Conservation (phyloP, 2,329 filamentous ascomycete species). For the Geosmithia putterillii region DNA sequence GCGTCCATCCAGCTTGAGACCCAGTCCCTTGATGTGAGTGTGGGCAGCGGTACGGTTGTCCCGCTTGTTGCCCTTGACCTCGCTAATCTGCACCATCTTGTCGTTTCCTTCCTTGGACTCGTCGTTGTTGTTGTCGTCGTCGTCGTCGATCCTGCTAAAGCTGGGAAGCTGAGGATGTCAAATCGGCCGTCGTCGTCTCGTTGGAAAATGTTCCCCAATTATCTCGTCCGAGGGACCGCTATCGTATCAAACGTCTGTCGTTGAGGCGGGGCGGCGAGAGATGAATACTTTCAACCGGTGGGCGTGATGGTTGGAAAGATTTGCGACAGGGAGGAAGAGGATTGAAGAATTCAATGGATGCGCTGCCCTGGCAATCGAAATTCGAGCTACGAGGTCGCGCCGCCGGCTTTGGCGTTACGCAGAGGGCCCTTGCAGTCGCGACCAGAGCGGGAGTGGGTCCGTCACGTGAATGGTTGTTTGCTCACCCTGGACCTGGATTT, state of each 20-base stretch:
- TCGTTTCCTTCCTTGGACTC: not conserved
- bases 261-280: no score
- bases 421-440: not conserved
- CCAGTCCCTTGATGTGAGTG: slow-evolving; percentile 94
- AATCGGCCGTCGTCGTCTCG: no score
- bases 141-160: not conserved
- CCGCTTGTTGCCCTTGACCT: slow-evolving; percentile 88
- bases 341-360: no score
- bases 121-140: not conserved
- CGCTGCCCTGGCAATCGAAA: no score
- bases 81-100: slow-evolving; percentile 76
- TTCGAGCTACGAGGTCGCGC: no score
- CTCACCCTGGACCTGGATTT: not conserved
- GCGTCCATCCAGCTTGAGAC: slow-evolving; percentile 72
- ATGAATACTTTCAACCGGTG: no score
- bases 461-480: slow-evolving; percentile 14
- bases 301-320: slow-evolving; percentile 21
- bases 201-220: no score
- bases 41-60: slow-evolving; percentile 94
- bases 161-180: no score
- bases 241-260: no score
- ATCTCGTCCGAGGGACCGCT: no score
- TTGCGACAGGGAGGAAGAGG: slow-evolving; percentile 18
- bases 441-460: slow-evolving; percentile 12
- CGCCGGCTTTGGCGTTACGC: slow-evolving; percentile 3